phyloP scores from a whole-genome alignment of 1,284 basidiomycete species.

The Cerrena zonata region DNA sequence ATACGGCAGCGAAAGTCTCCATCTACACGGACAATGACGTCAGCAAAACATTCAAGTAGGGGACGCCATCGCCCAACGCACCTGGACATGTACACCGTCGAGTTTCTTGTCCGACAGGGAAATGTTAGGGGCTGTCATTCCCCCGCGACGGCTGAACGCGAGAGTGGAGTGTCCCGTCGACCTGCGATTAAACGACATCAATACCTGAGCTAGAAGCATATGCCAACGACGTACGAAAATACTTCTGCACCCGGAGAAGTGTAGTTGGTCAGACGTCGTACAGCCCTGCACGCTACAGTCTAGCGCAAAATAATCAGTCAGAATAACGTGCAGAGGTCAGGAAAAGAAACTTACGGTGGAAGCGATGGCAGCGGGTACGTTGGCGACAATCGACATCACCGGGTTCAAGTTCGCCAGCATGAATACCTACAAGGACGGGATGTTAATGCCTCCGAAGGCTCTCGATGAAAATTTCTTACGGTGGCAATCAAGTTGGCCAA shows the following conservation, averaged over 20 bases:
- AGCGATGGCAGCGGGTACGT: slow-evolving; percentile 29
- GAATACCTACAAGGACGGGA: slow-evolving; percentile 14
- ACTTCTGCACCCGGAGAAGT: slow-evolving; percentile 45
- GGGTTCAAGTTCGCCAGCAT: slow-evolving; percentile 29
- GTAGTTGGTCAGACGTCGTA: slow-evolving; percentile 62
- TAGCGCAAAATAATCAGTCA: neutral
- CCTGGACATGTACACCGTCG: slow-evolving; percentile 49
- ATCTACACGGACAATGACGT: slow-evolving; percentile 1
- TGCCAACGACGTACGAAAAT: slow-evolving; percentile 38
- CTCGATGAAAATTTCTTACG: too few relatives aligned
- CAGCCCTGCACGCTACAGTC: slow-evolving; percentile 57
- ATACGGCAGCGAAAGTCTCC: slow-evolving; percentile 7
- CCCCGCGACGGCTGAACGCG: slow-evolving; percentile 28
- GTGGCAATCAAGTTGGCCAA: slow-evolving; percentile 27
- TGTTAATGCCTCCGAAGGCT: too few relatives aligned
- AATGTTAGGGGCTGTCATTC: slow-evolving; percentile 18
- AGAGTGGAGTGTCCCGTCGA: slow-evolving; percentile 30
- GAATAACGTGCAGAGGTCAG: neutral
- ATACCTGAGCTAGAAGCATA: neutral
- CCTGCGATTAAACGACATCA: slow-evolving; percentile 2
- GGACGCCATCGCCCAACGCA: slow-evolving; percentile 25
- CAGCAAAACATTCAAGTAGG: neutral
- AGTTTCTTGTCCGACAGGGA: slow-evolving; percentile 28
- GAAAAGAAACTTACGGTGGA: slow-evolving; percentile 22
- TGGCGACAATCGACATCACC: slow-evolving; percentile 30